phyloP scores from a whole-genome alignment of 352 stramenopile genomes.

The Phytophthora europaea region DNA sequence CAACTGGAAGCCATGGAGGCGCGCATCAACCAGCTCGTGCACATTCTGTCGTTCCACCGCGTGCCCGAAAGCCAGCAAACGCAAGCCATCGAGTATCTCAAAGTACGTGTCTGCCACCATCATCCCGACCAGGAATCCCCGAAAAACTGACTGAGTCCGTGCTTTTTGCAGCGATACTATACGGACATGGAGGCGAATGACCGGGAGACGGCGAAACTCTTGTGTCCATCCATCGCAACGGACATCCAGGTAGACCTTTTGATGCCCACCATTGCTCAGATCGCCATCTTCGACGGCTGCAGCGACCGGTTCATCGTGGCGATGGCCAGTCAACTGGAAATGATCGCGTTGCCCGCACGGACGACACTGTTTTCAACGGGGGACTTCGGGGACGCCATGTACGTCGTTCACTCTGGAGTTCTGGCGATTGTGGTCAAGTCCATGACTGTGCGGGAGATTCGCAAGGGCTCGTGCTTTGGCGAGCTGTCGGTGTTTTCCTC shows the following conservation, averaged over 20 bases:
- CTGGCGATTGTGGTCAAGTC: conserved; percentile 65
- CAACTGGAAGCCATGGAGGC: conserved; percentile 65
- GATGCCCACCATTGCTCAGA: conserved; percentile 55
- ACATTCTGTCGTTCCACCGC: conserved; percentile 71
- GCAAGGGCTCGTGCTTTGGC: conserved; percentile 75
- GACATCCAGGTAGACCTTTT: conserved; percentile 82
- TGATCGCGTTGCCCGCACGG: conserved; percentile 66
- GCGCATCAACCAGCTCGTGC: conserved; percentile 76
- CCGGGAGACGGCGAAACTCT: conserved; percentile 67
- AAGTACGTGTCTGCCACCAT: conserved; percentile 26
- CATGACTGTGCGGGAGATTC: conserved; percentile 72
- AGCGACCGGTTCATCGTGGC: conserved; percentile 66
- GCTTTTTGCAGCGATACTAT: conserved; percentile 57
- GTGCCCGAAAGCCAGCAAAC: conserved; percentile 62
- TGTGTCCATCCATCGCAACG: conserved; percentile 80
- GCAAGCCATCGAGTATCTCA: conserved; percentile 75
- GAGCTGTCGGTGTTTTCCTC: conserved; percentile 78
- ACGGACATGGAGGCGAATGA: conserved; percentile 77
- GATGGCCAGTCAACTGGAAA: conserved; percentile 71
- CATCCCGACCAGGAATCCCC: no score
- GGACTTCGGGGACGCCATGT: conserved; percentile 76
- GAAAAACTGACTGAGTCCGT: not conserved
- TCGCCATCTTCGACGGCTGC: conserved; percentile 74
- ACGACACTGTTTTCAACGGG: conserved; percentile 65
- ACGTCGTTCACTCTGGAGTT: conserved; percentile 77